Percentiles rank a stretch among this genome's conserved stretches.
Evolutionary conservation across 163 green algal species (phyloP).

Genomic region (Volvox carteri): DNA sequence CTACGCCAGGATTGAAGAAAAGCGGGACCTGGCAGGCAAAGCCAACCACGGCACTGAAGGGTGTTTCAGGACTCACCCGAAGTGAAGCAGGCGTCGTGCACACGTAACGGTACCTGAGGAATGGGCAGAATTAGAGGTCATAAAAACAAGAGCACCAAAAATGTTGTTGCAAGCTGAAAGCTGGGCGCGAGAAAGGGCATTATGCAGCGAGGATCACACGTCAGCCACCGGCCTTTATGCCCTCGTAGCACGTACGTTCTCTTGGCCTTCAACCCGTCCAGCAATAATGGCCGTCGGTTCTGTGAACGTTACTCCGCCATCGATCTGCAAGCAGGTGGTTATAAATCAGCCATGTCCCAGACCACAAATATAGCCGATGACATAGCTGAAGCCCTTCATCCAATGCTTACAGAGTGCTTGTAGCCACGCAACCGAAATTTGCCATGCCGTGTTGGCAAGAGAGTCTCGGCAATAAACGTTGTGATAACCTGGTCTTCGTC

Average conservation of each 20-base stretch:
- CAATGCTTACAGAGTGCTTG: conserved; percentile 86
- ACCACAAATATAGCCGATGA: neutral
- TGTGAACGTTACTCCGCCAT: conserved; percentile 85
- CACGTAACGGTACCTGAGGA: conserved; percentile 86
- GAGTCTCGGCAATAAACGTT: conserved; percentile 93
- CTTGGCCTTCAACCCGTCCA: conserved; percentile 79
- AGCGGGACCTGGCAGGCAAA: too few species aligned
- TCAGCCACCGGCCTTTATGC: conserved; percentile 16
- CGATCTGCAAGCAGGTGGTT: conserved; percentile 68
- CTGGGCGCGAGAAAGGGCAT: too few species aligned
- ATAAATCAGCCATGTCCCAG: neutral
- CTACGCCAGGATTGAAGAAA: too few species aligned
- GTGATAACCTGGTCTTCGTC: conserved; percentile 73
- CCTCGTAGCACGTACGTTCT: conserved; percentile 71
- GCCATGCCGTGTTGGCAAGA: conserved; percentile 90
- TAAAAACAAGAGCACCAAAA: too few species aligned
- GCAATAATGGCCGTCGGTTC: conserved; percentile 91
- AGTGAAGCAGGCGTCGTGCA: conserved; percentile 98
- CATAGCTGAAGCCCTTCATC: neutral
- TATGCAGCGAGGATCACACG: too few species aligned
- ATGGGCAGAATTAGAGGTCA: too few species aligned
- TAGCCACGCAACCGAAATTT: conserved; percentile 92
- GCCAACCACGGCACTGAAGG: too few species aligned
- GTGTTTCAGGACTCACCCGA: conserved; percentile 82
- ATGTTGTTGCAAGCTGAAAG: too few species aligned